These are phyloP conservation scores for Elsinoe necatrix DNA, from an alignment of 2,329 filamentous ascomycete genomes.

Conservation along the genomic window DNA sequence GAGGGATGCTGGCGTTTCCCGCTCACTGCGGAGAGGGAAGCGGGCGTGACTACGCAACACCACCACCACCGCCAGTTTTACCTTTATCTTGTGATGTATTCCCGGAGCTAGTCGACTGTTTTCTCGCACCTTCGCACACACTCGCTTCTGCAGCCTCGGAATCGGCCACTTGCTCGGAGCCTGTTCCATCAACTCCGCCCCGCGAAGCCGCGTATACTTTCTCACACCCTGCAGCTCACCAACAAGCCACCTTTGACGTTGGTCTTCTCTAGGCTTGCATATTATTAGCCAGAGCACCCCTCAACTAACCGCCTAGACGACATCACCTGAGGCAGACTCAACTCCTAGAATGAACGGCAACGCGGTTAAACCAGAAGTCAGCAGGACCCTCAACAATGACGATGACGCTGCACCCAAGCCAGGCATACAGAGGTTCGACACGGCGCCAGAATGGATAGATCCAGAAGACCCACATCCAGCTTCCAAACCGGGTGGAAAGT, in stretches of 20 bases:
- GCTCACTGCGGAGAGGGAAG: neutral
- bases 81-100: conserved; percentile 3
- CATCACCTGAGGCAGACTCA: neutral
- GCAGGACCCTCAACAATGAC: neutral
- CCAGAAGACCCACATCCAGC: conserved; percentile 6
- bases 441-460: conserved; percentile 18
- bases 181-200: conserved; percentile 1
- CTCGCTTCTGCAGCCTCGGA: neutral
- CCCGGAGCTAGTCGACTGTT: neutral
- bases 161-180: neutral
- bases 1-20: neutral
- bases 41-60: conserved; percentile 12
- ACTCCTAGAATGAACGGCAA: conserved; percentile 4
- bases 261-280: too few species aligned
- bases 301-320: too few species aligned
- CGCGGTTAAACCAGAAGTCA: neutral
- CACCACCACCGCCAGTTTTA: neutral
- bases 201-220: conserved; percentile 1
- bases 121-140: neutral
- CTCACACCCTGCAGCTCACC: neutral
- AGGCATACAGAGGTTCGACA: conserved; percentile 18
- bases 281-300: too few species aligned
- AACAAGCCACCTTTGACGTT: conserved; percentile 6
- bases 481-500: neutral
- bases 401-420: conserved; percentile 5